phyloP scores from a whole-genome alignment of 2,329 filamentous ascomycete genomes.

The Botryotinia calthae region DNA sequence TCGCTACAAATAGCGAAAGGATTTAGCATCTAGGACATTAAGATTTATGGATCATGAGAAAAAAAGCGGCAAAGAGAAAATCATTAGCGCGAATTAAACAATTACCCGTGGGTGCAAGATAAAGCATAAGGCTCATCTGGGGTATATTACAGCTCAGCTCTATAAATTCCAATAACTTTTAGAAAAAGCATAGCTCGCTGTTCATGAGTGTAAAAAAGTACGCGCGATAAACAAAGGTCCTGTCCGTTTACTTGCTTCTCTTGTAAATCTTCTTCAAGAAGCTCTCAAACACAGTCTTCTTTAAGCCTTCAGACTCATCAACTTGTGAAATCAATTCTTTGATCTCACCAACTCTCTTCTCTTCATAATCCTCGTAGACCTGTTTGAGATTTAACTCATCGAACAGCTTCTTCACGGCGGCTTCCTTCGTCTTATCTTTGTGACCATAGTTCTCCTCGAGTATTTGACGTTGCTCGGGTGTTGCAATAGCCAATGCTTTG shows the following conservation, averaged over 20 bases:
- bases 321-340: slow-evolving; percentile 70
- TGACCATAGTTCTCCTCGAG: slow-evolving; percentile 92
- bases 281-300: slow-evolving; percentile 82
- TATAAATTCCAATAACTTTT: slow-evolving; percentile 4
- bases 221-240: neutral
- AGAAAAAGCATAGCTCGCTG: neutral
- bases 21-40: neutral
- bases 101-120: neutral
- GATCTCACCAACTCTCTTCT: slow-evolving; percentile 78
- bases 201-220: slow-evolving; percentile 5
- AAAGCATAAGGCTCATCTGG: neutral
- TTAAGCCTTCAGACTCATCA: slow-evolving; percentile 84
- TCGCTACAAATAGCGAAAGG: neutral
- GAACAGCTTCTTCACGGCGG: slow-evolving; percentile 83
- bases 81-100: neutral
- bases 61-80: neutral
- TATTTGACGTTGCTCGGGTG: slow-evolving; percentile 79
- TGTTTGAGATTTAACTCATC: slow-evolving; percentile 80
- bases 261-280: slow-evolving; percentile 99
- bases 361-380: slow-evolving; percentile 85
- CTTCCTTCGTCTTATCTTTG: slow-evolving; percentile 82
- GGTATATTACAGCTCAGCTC: slow-evolving; percentile 12
- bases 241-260: slow-evolving; percentile 75
- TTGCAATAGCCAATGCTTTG: slow-evolving; percentile 79
- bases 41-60: neutral